phyloP scores from a whole-genome alignment of 2,329 filamentous ascomycete species.

The Chrysoporthe deuterocubensis region DNA sequence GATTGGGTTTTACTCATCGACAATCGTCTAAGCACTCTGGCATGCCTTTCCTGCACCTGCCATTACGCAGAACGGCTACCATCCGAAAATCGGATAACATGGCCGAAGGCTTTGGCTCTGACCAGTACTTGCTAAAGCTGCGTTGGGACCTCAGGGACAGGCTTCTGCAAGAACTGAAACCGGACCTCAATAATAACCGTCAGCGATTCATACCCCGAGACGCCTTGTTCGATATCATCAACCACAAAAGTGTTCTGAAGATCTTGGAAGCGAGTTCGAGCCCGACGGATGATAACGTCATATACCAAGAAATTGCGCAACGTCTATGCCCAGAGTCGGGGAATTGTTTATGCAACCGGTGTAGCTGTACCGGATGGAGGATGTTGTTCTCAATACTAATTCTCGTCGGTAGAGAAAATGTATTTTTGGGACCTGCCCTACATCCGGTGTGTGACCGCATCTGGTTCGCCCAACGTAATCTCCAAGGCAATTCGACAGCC shows the following conservation, averaged over 20 bases:
- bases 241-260: neutral
- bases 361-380: neutral
- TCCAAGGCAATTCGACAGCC: neutral
- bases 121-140: neutral
- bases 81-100: neutral
- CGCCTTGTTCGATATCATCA: neutral
- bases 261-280: neutral
- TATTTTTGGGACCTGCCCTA: neutral
- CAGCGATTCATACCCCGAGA: neutral
- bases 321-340: neutral
- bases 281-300: neutral
- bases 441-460: neutral
- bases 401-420: slow-evolving; percentile 5
- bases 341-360: neutral
- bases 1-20: neutral
- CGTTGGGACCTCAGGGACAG: neutral
- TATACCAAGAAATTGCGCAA: neutral
- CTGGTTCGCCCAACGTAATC: neutral
- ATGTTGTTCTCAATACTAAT: slow-evolving; percentile 5
- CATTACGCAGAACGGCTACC: neutral
- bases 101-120: neutral
- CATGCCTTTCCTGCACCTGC: neutral
- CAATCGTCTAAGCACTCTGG: neutral
- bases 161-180: neutral
- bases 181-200: neutral